These are phyloP conservation scores for Pythium sukuiense DNA, from an alignment of 352 stramenopile species.

Conservation along the genomic window DNA sequence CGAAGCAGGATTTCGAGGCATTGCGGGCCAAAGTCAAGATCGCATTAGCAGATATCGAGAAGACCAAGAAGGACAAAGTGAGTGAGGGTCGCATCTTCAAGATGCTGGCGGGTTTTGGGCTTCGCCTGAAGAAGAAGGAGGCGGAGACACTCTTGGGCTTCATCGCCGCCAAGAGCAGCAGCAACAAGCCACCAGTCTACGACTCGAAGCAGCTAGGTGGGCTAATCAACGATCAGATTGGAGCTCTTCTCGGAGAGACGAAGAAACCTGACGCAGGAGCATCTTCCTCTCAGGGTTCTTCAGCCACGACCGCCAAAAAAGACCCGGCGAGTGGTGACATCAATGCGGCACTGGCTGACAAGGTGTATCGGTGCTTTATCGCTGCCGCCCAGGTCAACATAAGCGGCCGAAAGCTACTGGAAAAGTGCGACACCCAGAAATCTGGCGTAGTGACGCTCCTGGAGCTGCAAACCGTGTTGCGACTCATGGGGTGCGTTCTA, in stretches of 20 bases:
- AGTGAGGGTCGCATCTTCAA: slow-evolving; percentile 72
- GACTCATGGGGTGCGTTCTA: slow-evolving; percentile 69
- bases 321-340: slow-evolving; percentile 9
- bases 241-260: slow-evolving; percentile 10
- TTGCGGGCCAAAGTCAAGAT: slow-evolving; percentile 31
- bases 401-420: slow-evolving; percentile 64
- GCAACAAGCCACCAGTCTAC: slow-evolving; percentile 29
- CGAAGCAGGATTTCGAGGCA: slow-evolving; percentile 37
- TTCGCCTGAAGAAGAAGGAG: slow-evolving; percentile 58
- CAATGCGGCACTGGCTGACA: slow-evolving; percentile 42
- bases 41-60: slow-evolving; percentile 21
- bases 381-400: slow-evolving; percentile 71
- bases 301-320: not conserved
- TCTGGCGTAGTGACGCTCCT: slow-evolving; percentile 57
- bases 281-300: not conserved
- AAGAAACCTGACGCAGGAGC: slow-evolving; percentile 13
- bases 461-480: slow-evolving; percentile 78
- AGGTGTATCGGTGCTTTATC: slow-evolving; percentile 70
- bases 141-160: slow-evolving; percentile 41
- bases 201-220: slow-evolving; percentile 26
- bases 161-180: slow-evolving; percentile 34
- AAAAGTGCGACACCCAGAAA: slow-evolving; percentile 64
- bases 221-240: slow-evolving; percentile 21
- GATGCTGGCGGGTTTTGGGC: slow-evolving; percentile 38
- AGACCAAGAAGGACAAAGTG: slow-evolving; percentile 29